Evolutionary conservation across 2,329 filamentous ascomycete genomes (phyloP).

Genomic region (Rosellinia necatrix): DNA sequence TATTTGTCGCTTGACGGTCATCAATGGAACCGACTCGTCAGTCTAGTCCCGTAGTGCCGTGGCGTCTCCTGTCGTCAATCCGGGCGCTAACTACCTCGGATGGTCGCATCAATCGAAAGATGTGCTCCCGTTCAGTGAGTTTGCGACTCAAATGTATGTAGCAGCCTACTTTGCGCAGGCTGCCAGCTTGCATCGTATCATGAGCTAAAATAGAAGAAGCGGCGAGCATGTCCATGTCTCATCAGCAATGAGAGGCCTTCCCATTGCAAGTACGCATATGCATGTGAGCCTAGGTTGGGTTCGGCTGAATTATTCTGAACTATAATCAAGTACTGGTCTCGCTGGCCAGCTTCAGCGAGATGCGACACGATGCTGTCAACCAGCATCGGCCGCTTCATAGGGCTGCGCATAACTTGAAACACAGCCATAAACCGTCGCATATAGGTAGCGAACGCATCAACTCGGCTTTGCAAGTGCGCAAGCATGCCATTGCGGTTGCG

Average conservation of each 20-base stretch:
- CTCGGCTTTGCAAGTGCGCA: slow-evolving; percentile 8
- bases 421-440: slow-evolving; percentile 26
- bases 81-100: background rate
- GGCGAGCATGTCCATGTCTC: background rate
- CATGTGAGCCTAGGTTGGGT: background rate
- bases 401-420: slow-evolving; percentile 2
- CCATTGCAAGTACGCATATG: background rate
- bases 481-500: background rate
- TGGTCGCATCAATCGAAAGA: slow-evolving; percentile 2
- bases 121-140: background rate
- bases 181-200: slow-evolving; percentile 12
- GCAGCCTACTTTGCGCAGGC: slow-evolving; percentile 11
- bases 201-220: slow-evolving; percentile 8
- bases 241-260: background rate
- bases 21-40: slow-evolving; percentile 4
- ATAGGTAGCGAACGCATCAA: background rate
- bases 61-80: slow-evolving; percentile 3
- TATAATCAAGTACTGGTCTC: background rate
- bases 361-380: background rate
- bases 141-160: slow-evolving; percentile 13
- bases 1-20: slow-evolving; percentile 10
- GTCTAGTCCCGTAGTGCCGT: slow-evolving; percentile 5
- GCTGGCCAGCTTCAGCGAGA: background rate
- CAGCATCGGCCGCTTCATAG: background rate
- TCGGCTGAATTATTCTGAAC: background rate